Percentiles rank a stretch among this genome's conserved stretches.
These are phyloP conservation scores for Paramecium primaurelia DNA, from an alignment of 73 alveolate genomes.

Conservation along the genomic window DNA sequence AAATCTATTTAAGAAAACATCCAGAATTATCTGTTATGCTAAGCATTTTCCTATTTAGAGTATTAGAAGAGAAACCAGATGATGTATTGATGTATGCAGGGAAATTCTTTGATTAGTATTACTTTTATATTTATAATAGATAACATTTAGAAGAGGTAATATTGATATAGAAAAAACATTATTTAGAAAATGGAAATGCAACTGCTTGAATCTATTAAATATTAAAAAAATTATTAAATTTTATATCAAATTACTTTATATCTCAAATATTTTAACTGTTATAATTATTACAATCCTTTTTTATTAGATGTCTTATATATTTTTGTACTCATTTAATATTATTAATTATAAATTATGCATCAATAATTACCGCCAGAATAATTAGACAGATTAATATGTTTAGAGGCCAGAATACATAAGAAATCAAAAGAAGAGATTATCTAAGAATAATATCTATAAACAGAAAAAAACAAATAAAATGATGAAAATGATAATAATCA, in stretches of 20 bases:
- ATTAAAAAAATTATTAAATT: background rate
- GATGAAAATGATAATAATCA: background rate
- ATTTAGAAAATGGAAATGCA: constrained; percentile 49
- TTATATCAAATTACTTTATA: background rate
- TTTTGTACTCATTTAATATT: background rate
- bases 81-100: constrained; percentile 61
- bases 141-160: constrained; percentile 44
- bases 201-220: constrained; percentile 11
- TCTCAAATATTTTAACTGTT: background rate
- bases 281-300: background rate
- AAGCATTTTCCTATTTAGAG: constrained; percentile 53
- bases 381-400: background rate
- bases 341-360: background rate
- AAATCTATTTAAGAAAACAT: constrained; percentile 52
- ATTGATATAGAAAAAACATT: constrained; percentile 45
- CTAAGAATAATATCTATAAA: background rate
- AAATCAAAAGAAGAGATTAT: constrained; percentile 7
- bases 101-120: constrained; percentile 54
- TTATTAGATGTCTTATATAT: background rate
- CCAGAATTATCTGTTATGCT: constrained; percentile 55
- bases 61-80: constrained; percentile 60
- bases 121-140: background rate
- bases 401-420: constrained; percentile 15
- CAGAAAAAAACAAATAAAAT: background rate
- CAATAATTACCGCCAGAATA: constrained; percentile 36